Conservation (phyloP, 495 filamentous ascomycete species). For the Bryoglossum gracile region DNA sequence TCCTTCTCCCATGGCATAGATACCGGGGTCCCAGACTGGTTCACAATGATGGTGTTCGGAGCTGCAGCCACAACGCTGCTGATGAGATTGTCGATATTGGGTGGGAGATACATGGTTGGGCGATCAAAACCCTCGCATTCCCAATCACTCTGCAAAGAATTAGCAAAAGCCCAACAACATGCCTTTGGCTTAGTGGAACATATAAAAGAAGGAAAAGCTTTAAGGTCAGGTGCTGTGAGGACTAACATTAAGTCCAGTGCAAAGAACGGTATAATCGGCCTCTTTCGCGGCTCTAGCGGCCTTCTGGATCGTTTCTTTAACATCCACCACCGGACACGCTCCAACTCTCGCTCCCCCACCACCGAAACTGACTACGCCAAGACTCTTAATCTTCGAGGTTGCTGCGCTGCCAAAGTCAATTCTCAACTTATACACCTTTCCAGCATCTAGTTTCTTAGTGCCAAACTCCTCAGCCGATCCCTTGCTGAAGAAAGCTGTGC, state of each 20-base stretch:
- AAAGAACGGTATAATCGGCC: slow-evolving; percentile 60
- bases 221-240: not conserved
- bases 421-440: slow-evolving; percentile 49
- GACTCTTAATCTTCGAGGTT: slow-evolving; percentile 51
- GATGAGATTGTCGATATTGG: slow-evolving; percentile 56
- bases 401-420: slow-evolving; percentile 58
- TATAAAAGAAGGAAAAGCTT: not conserved
- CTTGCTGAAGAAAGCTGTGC: slow-evolving; percentile 52
- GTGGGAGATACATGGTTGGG: slow-evolving; percentile 58
- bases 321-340: slow-evolving; percentile 45
- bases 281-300: slow-evolving; percentile 53
- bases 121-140: slow-evolving; percentile 69
- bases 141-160: slow-evolving; percentile 44
- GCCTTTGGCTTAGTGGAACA: too few species aligned
- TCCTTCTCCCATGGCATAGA: slow-evolving; percentile 61
- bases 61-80: slow-evolving; percentile 50
- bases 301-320: slow-evolving; percentile 48
- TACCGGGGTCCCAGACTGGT: slow-evolving; percentile 68
- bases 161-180: too few species aligned
- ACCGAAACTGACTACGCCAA: slow-evolving; percentile 42
- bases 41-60: slow-evolving; percentile 56
- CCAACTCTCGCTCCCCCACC: slow-evolving; percentile 60
- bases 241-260: slow-evolving; percentile 52
- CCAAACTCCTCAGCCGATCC: slow-evolving; percentile 56
- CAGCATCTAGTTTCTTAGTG: slow-evolving; percentile 45